phyloP scores from a whole-genome alignment of 805 yeast genomes.

The Metschnikowia santaceciliae region DNA sequence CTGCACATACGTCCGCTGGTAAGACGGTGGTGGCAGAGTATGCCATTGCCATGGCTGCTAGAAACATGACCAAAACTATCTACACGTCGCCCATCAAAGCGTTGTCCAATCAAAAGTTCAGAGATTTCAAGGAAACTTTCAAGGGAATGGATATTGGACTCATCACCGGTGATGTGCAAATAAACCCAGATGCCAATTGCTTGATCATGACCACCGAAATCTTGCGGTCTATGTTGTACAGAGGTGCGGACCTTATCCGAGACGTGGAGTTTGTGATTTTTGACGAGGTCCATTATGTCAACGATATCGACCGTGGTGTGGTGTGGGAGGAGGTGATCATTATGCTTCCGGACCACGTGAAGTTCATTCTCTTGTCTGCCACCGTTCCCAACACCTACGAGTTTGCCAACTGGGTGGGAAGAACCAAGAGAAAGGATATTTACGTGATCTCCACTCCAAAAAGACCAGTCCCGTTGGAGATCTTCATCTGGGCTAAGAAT shows the following conservation, averaged over 20 bases:
- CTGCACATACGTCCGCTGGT: slow-evolving; percentile 99
- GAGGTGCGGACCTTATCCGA: slow-evolving; percentile 94
- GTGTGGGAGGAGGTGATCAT: slow-evolving; percentile 99
- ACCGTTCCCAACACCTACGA: slow-evolving; percentile 98
- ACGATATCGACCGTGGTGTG: slow-evolving; percentile 95
- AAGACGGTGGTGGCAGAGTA: slow-evolving; percentile 98
- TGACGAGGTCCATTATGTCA: slow-evolving; percentile 97
- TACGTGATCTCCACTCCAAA: slow-evolving; percentile 95
- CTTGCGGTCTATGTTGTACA: slow-evolving; percentile 87
- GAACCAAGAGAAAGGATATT: slow-evolving; percentile 93
- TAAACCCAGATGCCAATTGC: slow-evolving; percentile 94
- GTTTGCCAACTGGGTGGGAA: slow-evolving; percentile 97
- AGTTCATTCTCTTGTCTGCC: slow-evolving; percentile 86
- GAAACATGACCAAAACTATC: slow-evolving; percentile 95
- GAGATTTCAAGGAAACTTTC: slow-evolving; percentile 80
- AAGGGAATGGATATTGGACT: slow-evolving; percentile 86
- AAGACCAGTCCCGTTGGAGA: slow-evolving; percentile 94
- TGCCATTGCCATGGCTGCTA: slow-evolving; percentile 93
- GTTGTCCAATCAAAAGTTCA: slow-evolving; percentile 80
- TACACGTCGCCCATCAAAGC: slow-evolving; percentile 96
- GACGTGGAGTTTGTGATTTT: slow-evolving; percentile 97
- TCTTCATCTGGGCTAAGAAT: slow-evolving; percentile 78
- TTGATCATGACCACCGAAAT: slow-evolving; percentile 98
- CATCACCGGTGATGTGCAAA: slow-evolving; percentile 96
- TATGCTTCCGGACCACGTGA: slow-evolving; percentile 95